Conservation (phyloP, 176 grass and related monocot species). For the Dendrocalamus sinicus region DNA sequence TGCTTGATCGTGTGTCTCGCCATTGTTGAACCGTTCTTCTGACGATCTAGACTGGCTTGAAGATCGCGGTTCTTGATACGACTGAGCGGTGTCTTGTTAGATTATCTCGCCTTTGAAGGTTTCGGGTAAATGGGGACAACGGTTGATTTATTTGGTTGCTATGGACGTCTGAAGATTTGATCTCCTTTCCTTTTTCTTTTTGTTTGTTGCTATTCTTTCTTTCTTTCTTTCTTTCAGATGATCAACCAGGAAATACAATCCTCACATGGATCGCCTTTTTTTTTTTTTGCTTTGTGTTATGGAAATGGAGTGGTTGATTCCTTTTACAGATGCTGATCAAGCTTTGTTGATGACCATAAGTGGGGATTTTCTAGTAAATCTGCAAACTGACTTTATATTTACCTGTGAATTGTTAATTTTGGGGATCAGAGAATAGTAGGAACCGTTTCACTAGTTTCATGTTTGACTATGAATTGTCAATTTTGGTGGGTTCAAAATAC, state of each 20-base stretch:
- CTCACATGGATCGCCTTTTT: not conserved
- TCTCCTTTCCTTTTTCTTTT: not conserved
- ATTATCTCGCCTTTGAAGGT: not conserved
- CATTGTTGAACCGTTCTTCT: not conserved
- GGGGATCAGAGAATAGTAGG: too few species aligned
- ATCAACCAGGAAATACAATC: not conserved
- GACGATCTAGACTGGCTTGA: not conserved
- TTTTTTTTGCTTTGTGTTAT: not conserved
- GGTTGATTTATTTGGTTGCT: not conserved
- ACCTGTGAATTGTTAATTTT: too few species aligned
- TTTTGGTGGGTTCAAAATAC: too few species aligned
- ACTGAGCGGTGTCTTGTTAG: not conserved
- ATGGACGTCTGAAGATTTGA: not conserved
- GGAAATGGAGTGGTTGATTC: not conserved
- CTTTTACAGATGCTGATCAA: not conserved
- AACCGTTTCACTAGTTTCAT: too few species aligned
- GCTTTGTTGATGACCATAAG: too few species aligned
- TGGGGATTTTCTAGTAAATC: too few species aligned
- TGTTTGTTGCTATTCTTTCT: not conserved
- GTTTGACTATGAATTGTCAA: too few species aligned
- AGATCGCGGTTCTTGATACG: not conserved
- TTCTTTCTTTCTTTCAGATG: too few species aligned
- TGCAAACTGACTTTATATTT: too few species aligned
- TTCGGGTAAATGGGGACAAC: not conserved
- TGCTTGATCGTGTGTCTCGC: not conserved